Evolutionary conservation across 306 rosid species (phyloP).

Genomic region (Ammopiptanthus mongolicus): DNA sequence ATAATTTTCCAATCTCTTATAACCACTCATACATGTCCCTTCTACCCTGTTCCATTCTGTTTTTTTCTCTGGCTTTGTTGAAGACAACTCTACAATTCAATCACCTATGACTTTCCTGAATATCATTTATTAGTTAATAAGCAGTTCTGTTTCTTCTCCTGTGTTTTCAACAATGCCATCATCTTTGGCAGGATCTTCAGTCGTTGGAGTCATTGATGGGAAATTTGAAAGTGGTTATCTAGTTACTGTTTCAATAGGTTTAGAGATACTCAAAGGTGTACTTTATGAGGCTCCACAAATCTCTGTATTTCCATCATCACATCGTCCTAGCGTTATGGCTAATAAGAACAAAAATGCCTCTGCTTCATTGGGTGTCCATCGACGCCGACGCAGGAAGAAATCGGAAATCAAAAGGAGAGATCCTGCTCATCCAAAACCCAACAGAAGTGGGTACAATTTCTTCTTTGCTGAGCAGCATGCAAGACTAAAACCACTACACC

Average conservation of each 20-base stretch:
- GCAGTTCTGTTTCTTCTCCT: background rate
- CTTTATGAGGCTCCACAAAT: slow-evolving; percentile 53
- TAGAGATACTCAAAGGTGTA: slow-evolving; percentile 59
- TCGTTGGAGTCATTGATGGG: slow-evolving; percentile 69
- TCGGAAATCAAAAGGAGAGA: slow-evolving; percentile 77
- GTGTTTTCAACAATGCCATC: slow-evolving; percentile 13
- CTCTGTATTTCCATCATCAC: slow-evolving; percentile 13
- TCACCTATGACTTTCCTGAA: background rate
- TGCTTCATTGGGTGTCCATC: slow-evolving; percentile 35
- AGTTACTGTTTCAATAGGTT: slow-evolving; percentile 58
- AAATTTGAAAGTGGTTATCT: slow-evolving; percentile 80
- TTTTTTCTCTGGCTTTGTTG: background rate
- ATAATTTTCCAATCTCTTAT: background rate
- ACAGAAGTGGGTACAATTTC: slow-evolving; percentile 87
- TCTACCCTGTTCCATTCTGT: background rate
- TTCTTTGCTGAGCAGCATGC: slow-evolving; percentile 94
- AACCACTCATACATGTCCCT: background rate
- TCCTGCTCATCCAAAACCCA: slow-evolving; percentile 88
- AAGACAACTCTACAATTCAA: background rate
- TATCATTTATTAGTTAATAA: background rate
- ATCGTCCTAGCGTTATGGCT: slow-evolving; percentile 10
- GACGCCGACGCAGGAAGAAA: slow-evolving; percentile 66
- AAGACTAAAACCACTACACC: slow-evolving; percentile 67
- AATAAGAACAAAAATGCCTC: slow-evolving; percentile 19
- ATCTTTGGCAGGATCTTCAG: slow-evolving; percentile 27